phyloP scores from a whole-genome alignment of 306 rosid species.

The Hippophae rhamnoides region DNA sequence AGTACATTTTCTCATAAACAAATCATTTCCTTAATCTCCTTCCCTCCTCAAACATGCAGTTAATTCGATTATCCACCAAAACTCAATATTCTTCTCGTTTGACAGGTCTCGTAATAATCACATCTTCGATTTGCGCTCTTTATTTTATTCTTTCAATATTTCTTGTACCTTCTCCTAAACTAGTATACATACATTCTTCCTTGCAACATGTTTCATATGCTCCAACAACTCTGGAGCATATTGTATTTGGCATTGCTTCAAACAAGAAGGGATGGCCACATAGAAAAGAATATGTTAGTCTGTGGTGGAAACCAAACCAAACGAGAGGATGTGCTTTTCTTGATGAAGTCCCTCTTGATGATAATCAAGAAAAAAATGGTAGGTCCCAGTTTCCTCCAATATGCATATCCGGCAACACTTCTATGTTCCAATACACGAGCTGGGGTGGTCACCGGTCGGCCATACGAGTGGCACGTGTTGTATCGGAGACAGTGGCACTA shows the following conservation, averaged over 20 bases:
- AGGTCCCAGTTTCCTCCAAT: constrained; percentile 38
- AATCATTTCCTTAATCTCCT: not conserved
- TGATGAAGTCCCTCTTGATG: constrained; percentile 32
- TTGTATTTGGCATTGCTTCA: constrained; percentile 85
- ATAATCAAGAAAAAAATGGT: constrained; percentile 8
- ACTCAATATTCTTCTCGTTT: constrained; percentile 24
- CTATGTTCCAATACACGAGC: constrained; percentile 57
- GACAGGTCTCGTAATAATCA: constrained; percentile 31
- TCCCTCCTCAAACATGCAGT: constrained; percentile 35
- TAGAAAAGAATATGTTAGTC: constrained; percentile 45
- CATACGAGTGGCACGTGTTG: constrained; percentile 71
- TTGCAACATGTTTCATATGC: constrained; percentile 17
- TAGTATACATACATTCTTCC: constrained; percentile 4
- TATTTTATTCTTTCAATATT: constrained; percentile 42
- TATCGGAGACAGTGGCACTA: constrained; percentile 49
- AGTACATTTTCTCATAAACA: not conserved
- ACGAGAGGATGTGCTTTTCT: constrained; percentile 71
- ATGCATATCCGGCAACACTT: constrained; percentile 58
- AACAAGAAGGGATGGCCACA: constrained; percentile 43
- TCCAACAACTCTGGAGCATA: constrained; percentile 43
- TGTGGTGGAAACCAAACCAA: constrained; percentile 63
- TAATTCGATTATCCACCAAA: constrained; percentile 34
- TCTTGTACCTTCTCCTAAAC: constrained; percentile 25
- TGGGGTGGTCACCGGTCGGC: constrained; percentile 45
- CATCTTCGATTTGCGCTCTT: constrained; percentile 40